Conservation (phyloP, 306 rosid genomes). For the Gleditsia sinensis region DNA sequence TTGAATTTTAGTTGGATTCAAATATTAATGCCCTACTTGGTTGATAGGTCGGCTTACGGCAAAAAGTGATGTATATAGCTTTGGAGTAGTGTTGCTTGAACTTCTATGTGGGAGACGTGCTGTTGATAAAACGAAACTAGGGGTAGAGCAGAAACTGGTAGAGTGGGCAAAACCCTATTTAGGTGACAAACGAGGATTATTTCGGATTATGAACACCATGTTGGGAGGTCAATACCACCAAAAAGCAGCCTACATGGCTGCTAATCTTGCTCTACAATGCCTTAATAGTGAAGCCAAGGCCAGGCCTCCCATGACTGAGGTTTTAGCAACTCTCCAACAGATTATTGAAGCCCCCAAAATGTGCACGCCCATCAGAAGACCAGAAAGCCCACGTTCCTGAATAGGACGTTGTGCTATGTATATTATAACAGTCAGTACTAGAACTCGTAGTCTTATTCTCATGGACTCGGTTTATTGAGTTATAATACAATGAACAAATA, state of each 20-base stretch:
- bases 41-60: conserved; percentile 86
- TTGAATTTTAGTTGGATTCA: too few relatives aligned
- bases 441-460: too few relatives aligned
- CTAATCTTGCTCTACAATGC: conserved; percentile 76
- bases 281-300: conserved; percentile 70
- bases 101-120: conserved; percentile 82
- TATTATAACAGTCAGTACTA: too few relatives aligned
- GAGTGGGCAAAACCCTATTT: conserved; percentile 90
- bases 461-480: too few relatives aligned
- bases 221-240: conserved; percentile 90
- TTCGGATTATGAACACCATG: conserved; percentile 92
- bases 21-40: too few relatives aligned
- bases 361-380: too few relatives aligned
- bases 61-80: conserved; percentile 91
- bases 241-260: conserved; percentile 77
- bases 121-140: conserved; percentile 63
- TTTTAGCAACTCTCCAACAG: conserved; percentile 66
- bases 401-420: too few relatives aligned
- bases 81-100: conserved; percentile 89
- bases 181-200: conserved; percentile 68
- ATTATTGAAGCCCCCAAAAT: conserved; percentile 64
- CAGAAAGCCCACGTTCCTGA: too few relatives aligned
- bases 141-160: conserved; percentile 75
- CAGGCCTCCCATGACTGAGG: conserved; percentile 83
- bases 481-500: too few relatives aligned